Evolutionary conservation across 208 protist genomes (phyloP).

Genomic region (Leishmania major): DNA sequence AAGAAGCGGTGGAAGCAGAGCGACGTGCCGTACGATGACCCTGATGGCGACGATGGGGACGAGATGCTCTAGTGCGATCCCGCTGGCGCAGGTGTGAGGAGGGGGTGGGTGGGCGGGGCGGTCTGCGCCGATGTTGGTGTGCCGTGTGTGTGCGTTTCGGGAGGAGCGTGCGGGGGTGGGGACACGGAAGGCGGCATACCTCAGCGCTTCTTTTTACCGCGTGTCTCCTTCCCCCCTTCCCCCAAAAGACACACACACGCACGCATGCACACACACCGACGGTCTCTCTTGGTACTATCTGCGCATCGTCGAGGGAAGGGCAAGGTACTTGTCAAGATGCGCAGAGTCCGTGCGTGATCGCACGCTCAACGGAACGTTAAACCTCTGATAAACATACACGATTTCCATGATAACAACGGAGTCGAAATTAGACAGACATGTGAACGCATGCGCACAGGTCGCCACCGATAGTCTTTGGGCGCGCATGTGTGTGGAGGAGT

Average conservation of each 20-base stretch:
- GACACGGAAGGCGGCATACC: neutral
- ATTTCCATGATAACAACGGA: neutral
- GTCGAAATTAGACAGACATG: neutral
- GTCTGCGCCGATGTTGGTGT: neutral
- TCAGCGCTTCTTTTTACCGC: neutral
- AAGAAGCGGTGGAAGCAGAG: conserved; percentile 42
- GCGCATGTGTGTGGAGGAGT: neutral
- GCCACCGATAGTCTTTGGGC: neutral
- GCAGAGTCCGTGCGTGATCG: neutral
- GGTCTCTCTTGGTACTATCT: neutral
- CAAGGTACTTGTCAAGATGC: neutral
- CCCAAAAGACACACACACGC: neutral
- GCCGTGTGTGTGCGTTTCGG: neutral
- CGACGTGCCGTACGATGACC: conserved; percentile 10
- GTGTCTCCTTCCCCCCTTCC: neutral
- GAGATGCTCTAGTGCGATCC: conserved; percentile 16
- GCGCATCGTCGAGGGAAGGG: neutral
- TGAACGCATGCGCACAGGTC: neutral
- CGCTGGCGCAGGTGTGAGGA: neutral
- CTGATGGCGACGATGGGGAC: conserved; percentile 32
- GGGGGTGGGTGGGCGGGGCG: neutral
- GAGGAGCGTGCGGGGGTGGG: neutral
- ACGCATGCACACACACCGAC: neutral
- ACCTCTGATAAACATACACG: neutral
- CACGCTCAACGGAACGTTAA: neutral